Evolutionary conservation across 2,329 filamentous ascomycete species (phyloP), one percentile per base, ranked within the genome.

Genomic region (Aspergillus tubingensis): DNA sequence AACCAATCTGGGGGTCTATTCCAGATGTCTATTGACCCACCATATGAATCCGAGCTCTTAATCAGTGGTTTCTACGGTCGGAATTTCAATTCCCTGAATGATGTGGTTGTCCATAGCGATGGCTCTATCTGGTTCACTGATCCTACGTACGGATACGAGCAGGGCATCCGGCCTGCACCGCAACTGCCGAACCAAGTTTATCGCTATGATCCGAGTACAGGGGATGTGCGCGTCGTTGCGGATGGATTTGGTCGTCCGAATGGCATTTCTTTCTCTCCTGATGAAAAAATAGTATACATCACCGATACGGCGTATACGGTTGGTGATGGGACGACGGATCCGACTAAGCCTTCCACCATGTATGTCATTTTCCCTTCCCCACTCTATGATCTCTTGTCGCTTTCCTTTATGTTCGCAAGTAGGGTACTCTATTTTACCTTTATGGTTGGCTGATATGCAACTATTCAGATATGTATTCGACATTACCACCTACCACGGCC

Each of bases 401-500:
- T 27, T 1, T 27, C 7, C 25, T 27, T 27, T 27, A 48, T 36
- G 25, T 3, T 36, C 11, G 32, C 11, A 36, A 36, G 32, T 13
- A 13, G 5, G 32, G 32, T 6, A 36, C 2, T 13, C 11, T 4
- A 36, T 36, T 4, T 13, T 3, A 13, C 32, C 0, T 15, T 36
- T 6, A 36, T 6, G 11, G 11, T 5, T 17, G 39, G 15, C 54
- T 50, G 30, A 58, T 58, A 39, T 11, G 10, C 3, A 10, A 15
- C 11, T 5, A 36, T 30, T 1, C 38, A 72, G 69, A 8, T 85
- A 84, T 56, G 82, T 82, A 0, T 84, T 79, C 58, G 82, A 85
- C 66, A 69, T 85, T 4, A 49, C 74, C 0, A 64, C 58, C 1
- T 72, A 74, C 6, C 65, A 68, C 11, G 74, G 67, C 1, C 70